These are phyloP conservation scores for Fusarium sp. DNA, from an alignment of 2,329 filamentous ascomycete genomes.

Conservation along the genomic window DNA sequence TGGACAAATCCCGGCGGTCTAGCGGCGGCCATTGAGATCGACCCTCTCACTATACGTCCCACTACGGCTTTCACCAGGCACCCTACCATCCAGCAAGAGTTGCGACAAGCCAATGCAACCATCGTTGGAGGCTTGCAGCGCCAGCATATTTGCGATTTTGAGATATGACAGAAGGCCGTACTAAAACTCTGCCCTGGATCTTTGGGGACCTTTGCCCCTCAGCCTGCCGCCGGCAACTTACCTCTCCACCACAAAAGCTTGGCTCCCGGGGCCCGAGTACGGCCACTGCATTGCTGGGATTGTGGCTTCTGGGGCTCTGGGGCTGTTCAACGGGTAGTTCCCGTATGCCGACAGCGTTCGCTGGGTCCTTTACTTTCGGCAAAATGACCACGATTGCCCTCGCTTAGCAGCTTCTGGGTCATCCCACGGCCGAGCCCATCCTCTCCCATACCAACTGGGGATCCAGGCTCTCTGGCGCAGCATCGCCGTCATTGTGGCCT, in stretches of 20 bases:
- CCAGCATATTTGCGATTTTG: slow-evolving; percentile 23
- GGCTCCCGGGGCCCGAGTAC: slow-evolving; percentile 13
- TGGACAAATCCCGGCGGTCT: slow-evolving; percentile 18
- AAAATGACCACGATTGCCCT: slow-evolving; percentile 6
- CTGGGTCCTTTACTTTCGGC: background rate
- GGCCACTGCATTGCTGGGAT: slow-evolving; percentile 3
- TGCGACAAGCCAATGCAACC: slow-evolving; percentile 26
- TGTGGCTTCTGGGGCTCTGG: background rate
- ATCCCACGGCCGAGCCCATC: background rate
- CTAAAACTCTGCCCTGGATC: background rate
- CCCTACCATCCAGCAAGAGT: slow-evolving; percentile 4
- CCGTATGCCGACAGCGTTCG: slow-evolving; percentile 17
- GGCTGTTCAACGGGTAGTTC: slow-evolving; percentile 3
- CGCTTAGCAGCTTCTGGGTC: slow-evolving; percentile 10
- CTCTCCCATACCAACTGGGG: slow-evolving; percentile 18
- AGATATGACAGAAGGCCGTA: slow-evolving; percentile 39
- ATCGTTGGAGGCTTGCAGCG: slow-evolving; percentile 16
- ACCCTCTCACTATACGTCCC: slow-evolving; percentile 5
- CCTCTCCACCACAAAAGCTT: slow-evolving; percentile 28
- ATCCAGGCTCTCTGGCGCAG: slow-evolving; percentile 9
- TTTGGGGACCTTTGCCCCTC: background rate
- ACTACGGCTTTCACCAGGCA: background rate
- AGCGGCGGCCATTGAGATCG: background rate
- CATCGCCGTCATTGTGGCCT: background rate
- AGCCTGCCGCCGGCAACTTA: slow-evolving; percentile 39